These are phyloP conservation scores for Blastomyces parvus DNA, from an alignment of 2,329 filamentous ascomycete genomes.

Conservation along the genomic window DNA sequence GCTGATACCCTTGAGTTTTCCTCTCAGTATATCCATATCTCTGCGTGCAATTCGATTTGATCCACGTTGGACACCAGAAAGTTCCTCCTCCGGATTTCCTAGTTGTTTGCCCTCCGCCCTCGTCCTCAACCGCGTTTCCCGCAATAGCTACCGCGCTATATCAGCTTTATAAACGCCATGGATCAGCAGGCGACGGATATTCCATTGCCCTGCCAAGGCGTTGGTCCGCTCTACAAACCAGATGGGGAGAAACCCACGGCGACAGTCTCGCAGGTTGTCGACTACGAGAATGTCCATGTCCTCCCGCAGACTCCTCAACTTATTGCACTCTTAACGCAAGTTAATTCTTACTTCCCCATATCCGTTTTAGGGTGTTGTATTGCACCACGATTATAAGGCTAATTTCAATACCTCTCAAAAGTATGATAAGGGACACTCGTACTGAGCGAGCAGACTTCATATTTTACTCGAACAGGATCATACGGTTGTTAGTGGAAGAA, in stretches of 20 bases:
- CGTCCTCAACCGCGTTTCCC: not conserved
- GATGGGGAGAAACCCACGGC: constrained; percentile 72
- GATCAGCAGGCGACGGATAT: not conserved
- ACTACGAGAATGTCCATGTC: constrained; percentile 79
- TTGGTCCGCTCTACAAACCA: constrained; percentile 71
- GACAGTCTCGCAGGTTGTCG: constrained; percentile 74
- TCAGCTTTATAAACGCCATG: constrained; percentile 6
- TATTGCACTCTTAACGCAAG: constrained; percentile 94
- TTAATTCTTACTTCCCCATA: constrained; percentile 20
- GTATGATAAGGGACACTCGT: constrained; percentile 87
- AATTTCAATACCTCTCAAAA: constrained; percentile 42
- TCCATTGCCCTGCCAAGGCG: constrained; percentile 33
- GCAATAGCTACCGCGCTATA: not conserved
- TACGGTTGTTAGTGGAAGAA: constrained; percentile 91
- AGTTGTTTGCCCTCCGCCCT: not conserved
- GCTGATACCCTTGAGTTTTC: not conserved
- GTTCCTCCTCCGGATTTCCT: not conserved
- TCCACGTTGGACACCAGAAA: not conserved
- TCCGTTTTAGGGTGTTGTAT: constrained; percentile 4
- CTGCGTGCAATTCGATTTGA: not conserved
- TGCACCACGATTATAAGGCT: not conserved
- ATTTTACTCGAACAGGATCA: constrained; percentile 98
- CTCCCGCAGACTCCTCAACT: constrained; percentile 90
- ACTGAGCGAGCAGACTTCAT: constrained; percentile 95
- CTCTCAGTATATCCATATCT: not conserved